phyloP scores from a whole-genome alignment of 345 rosid species.

The Sapria himalayana region DNA sequence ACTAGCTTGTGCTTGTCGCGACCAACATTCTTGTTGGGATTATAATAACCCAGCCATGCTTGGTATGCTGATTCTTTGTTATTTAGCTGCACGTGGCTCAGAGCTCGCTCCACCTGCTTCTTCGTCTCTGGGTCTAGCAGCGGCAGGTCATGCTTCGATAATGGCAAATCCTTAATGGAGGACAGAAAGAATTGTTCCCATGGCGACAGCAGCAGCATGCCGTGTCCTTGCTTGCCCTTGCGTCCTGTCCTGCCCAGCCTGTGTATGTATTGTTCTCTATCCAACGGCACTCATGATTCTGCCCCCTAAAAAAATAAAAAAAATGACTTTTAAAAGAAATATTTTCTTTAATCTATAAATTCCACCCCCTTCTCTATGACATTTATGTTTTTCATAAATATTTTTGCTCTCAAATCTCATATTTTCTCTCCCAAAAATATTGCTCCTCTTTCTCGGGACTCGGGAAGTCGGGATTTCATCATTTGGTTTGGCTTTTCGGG shows the following conservation, averaged over 20 bases:
- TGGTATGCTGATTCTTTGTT: slow-evolving; percentile 77
- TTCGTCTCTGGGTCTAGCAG: slow-evolving; percentile 41
- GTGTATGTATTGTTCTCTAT: slow-evolving; percentile 80
- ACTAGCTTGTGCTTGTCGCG: slow-evolving; percentile 51
- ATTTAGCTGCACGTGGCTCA: slow-evolving; percentile 55
- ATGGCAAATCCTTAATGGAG: slow-evolving; percentile 59
- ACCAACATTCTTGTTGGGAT: slow-evolving; percentile 50
- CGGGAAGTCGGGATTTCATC: too few species aligned
- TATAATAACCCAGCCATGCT: slow-evolving; percentile 95
- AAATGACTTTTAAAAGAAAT: too few species aligned
- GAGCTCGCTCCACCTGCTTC: slow-evolving; percentile 68
- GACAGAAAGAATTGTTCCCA: slow-evolving; percentile 87
- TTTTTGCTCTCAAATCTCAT: too few species aligned
- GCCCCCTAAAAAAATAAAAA: too few species aligned
- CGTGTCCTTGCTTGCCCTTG: slow-evolving; percentile 89
- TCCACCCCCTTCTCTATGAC: too few species aligned
- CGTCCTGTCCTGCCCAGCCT: slow-evolving; percentile 95
- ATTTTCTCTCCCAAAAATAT: too few species aligned
- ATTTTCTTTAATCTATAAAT: too few species aligned
- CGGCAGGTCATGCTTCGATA: slow-evolving; percentile 37
- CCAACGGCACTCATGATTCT: too few species aligned
- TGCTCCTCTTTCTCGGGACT: too few species aligned
- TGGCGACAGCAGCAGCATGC: slow-evolving; percentile 59
- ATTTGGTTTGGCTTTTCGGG: too few species aligned
- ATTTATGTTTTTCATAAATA: too few species aligned